Evolutionary conservation across 257 asterid genomes (phyloP).

Genomic region (Petrea volubilis): DNA sequence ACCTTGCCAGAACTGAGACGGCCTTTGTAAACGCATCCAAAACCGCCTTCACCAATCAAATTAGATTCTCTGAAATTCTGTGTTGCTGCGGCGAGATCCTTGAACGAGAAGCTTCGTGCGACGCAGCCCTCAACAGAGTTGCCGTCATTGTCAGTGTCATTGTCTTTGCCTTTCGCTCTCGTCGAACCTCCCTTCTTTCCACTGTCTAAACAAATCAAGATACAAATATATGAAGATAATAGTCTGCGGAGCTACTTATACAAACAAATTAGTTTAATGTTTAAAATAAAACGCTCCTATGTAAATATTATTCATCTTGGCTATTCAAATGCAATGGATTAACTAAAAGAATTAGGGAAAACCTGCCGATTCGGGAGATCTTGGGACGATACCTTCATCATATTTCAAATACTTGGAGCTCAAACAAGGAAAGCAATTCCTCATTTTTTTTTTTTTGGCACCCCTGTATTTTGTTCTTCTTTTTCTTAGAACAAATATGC

Average conservation of each 20-base stretch:
- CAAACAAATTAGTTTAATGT: background rate
- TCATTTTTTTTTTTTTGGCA: slow-evolving; percentile 4
- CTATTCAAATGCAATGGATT: background rate
- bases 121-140: slow-evolving; percentile 31
- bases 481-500: background rate
- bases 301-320: background rate
- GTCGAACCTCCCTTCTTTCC: slow-evolving; percentile 27
- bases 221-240: background rate
- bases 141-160: slow-evolving; percentile 35
- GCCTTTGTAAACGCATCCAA: slow-evolving; percentile 82
- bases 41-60: slow-evolving; percentile 93
- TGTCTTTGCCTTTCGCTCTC: slow-evolving; percentile 40
- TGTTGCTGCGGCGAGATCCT: slow-evolving; percentile 71
- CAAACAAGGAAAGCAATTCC: slow-evolving; percentile 65
- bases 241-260: too few species aligned
- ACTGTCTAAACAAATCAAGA: slow-evolving; percentile 25
- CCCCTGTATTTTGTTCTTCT: background rate
- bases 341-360: background rate
- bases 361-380: slow-evolving; percentile 52
- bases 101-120: slow-evolving; percentile 72
- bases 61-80: slow-evolving; percentile 70
- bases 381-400: slow-evolving; percentile 39
- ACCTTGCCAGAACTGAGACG: slow-evolving; percentile 55
- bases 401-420: slow-evolving; percentile 31
- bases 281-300: background rate